A percentile compares a stretch with the other conserved stretches of the same genome.
Conservation (phyloP, 805 yeast species). For the Zygosaccharomyces siamensis region DNA sequence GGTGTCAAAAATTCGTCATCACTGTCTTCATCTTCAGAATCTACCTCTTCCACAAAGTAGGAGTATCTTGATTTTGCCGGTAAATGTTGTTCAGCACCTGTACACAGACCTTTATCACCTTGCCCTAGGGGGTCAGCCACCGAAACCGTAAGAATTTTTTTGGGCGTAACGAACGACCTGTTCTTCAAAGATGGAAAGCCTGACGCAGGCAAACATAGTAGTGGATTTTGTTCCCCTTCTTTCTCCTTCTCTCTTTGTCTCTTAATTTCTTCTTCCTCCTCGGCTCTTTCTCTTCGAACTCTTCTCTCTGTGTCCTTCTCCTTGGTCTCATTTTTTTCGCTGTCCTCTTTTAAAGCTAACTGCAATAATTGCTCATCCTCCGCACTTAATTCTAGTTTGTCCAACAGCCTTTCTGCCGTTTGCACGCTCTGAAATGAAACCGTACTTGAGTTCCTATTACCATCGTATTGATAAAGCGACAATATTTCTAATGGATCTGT, state of each 20-base stretch:
- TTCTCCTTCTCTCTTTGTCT: constrained; percentile 1
- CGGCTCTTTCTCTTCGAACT: constrained; percentile 6
- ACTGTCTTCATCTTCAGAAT: constrained; percentile 1
- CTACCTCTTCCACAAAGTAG: constrained; percentile 32
- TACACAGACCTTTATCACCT: constrained; percentile 18
- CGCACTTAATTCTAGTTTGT: constrained; percentile 29
- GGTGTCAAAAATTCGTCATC: background rate
- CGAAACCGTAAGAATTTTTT: constrained; percentile 4
- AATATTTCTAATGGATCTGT: constrained; percentile 4
- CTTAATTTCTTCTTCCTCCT: background rate
- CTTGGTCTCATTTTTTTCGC: constrained; percentile 11
- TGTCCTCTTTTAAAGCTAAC: constrained; percentile 25
- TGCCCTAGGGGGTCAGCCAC: constrained; percentile 5
- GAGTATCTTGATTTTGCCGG: constrained; percentile 29
- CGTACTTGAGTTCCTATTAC: constrained; percentile 19
- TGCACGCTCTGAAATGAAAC: constrained; percentile 30
- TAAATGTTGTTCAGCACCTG: constrained; percentile 30
- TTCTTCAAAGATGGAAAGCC: constrained; percentile 30
- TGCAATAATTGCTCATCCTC: constrained; percentile 33
- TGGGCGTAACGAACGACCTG: background rate
- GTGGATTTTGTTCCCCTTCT: constrained; percentile 11
- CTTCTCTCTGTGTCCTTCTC: constrained; percentile 7
- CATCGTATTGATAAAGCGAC: constrained; percentile 6
- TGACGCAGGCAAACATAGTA: constrained; percentile 32
- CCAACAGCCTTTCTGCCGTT: constrained; percentile 32